These are phyloP conservation scores for Coemansia sp. DNA, from an alignment of 192 early-diverging fungal genomes.

Conservation along the genomic window DNA sequence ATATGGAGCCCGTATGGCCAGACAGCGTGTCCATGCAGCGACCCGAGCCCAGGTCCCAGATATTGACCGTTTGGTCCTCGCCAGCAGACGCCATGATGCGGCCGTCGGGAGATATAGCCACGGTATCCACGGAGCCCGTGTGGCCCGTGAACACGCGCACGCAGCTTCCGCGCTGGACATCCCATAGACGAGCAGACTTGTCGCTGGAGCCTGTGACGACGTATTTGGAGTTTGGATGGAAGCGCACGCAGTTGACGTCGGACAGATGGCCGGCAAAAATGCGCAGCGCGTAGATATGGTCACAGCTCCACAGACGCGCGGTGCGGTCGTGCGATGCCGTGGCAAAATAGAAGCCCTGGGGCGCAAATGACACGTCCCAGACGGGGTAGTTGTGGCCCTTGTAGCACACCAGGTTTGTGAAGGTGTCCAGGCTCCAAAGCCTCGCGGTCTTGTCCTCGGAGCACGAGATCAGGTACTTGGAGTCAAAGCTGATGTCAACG, in stretches of 20 bases:
- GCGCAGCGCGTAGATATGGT: conserved; percentile 92
- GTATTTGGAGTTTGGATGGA: conserved; percentile 97
- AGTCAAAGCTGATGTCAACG: conserved; percentile 80
- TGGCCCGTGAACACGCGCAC: conserved; percentile 91
- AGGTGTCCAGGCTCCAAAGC: conserved; percentile 92
- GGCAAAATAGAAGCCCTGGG: conserved; percentile 93
- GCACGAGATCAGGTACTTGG: conserved; percentile 78
- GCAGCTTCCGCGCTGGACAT: conserved; percentile 83
- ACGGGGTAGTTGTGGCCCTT: conserved; percentile 96
- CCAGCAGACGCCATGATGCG: conserved; percentile 84
- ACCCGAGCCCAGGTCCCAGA: conserved; percentile 93
- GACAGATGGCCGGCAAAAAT: conserved; percentile 97
- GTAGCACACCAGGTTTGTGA: conserved; percentile 90
- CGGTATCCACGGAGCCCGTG: conserved; percentile 71
- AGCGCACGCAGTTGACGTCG: conserved; percentile 92
- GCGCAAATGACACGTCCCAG: conserved; percentile 93
- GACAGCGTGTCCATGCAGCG: conserved; percentile 76
- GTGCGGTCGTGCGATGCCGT: conserved; percentile 95
- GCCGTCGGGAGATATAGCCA: conserved; percentile 93
- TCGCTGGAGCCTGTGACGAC: conserved; percentile 90
- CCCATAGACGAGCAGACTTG: conserved; percentile 86
- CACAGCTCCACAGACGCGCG: conserved; percentile 92
- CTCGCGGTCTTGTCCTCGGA: conserved; percentile 93
- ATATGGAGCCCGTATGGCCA: conserved; percentile 81
- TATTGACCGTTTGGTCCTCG: conserved; percentile 61